Evolutionary conservation across 805 yeast genomes (phyloP), one percentile per base, ranked within the genome.

Genomic region (Suhomyces xylopsoci): DNA sequence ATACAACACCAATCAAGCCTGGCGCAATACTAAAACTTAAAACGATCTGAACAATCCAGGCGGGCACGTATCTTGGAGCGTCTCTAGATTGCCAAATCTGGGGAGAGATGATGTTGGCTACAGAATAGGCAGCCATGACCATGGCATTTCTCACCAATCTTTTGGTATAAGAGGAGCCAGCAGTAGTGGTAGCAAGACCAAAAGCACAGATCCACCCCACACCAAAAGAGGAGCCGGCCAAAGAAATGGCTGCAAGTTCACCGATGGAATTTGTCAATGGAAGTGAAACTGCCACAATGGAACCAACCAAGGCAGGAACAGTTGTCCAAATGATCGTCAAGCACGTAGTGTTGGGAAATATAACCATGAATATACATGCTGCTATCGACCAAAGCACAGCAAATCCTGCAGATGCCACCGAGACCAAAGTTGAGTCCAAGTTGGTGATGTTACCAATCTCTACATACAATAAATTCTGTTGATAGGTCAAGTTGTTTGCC

Each of bases 11-110:
- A 5, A 79, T 69, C 15, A 79, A 30, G 2, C 68, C 45, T 3
- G 86, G 84, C 0, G 84, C 78, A 9, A 68, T 42, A 38, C 70
- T 64, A 61, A 79, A 82, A 8, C 81, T 73, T n/a, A 80, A 57
- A 9, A 81, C 82, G 48, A 81, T 79, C 59, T 81, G 86, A 9
- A 81, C 82, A 50, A 76, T 68, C 86, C 87, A 63, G 10, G 70
- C 66, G 5, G 64, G 59, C 17, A 57, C 55, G 40, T 63, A 67
- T 14, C 61, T 55, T 47, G 85, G 85, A 7, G 76, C 71, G 56
- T 77, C 78, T n/a, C 58, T 62, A 7, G 60, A 66, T 60, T 73
- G 70, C 84, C 85, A 82, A 34, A 82, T 60, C 61, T 81, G 86
- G 3, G 86, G 85, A 3, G 83, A 77, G 26, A 81, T 76, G 34